A percentile compares a stretch with the other conserved stretches of the same genome.
phyloP scores from a whole-genome alignment of 805 yeast species.

The Ogataea trehaloabstinens region DNA sequence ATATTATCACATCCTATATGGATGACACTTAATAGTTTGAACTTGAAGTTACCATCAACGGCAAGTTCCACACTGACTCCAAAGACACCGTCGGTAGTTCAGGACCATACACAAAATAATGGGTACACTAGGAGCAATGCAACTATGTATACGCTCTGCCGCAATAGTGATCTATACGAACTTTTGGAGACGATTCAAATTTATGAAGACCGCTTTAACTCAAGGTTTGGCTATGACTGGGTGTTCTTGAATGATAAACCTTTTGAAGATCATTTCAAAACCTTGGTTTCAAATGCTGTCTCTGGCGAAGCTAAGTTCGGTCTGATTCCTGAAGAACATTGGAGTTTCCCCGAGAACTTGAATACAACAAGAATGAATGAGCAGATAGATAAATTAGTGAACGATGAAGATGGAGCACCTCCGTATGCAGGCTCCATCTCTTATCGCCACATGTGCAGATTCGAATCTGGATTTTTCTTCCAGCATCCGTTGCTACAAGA shows the following conservation, averaged over 20 bases:
- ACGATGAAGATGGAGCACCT: constrained; percentile 37
- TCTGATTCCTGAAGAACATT: constrained; percentile 54
- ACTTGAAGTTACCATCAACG: too few species aligned
- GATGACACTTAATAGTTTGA: too few species aligned
- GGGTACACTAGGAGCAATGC: constrained; percentile 43
- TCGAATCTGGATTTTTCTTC: constrained; percentile 81
- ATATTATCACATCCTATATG: too few species aligned
- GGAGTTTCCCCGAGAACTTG: constrained; percentile 60
- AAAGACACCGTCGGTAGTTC: too few species aligned
- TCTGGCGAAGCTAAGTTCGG: constrained; percentile 67
- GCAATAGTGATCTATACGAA: constrained; percentile 60
- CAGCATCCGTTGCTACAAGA: constrained; percentile 64
- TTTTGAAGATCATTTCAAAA: constrained; percentile 56
- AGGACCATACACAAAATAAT: too few species aligned
- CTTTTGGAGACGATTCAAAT: constrained; percentile 59
- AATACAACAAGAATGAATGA: constrained; percentile 18
- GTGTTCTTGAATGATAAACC: constrained; percentile 71
- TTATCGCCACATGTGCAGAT: constrained; percentile 87
- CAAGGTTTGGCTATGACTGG: constrained; percentile 68
- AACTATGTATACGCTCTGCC: constrained; percentile 66
- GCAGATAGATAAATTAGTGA: constrained; percentile 15
- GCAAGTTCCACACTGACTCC: too few species aligned
- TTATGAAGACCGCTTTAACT: constrained; percentile 67
- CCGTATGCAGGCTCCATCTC: constrained; percentile 63
- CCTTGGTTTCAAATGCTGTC: constrained; percentile 45